phyloP scores from a whole-genome alignment of 164 flowering plant genomes.

The Buxus sempervirens region DNA sequence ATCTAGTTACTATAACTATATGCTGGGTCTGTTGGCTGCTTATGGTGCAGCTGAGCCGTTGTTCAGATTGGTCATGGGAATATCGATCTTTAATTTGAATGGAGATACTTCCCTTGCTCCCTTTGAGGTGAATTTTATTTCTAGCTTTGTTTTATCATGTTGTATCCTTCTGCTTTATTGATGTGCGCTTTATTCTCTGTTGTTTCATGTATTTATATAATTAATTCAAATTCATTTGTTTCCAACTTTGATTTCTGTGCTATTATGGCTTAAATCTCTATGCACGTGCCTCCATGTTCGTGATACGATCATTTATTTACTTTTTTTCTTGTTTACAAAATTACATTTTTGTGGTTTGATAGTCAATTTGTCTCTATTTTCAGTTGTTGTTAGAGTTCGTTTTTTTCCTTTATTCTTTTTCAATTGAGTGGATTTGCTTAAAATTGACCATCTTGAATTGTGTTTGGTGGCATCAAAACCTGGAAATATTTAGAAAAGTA shows the following conservation, averaged over 20 bases:
- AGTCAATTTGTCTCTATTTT: background rate
- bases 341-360: background rate
- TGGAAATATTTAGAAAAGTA: too few relatives aligned
- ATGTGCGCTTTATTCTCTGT: too few relatives aligned
- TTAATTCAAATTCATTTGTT: too few relatives aligned
- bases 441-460: background rate
- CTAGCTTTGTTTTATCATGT: background rate
- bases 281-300: background rate
- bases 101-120: conserved; percentile 70
- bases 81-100: conserved; percentile 70
- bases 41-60: conserved; percentile 77
- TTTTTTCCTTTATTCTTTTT: too few relatives aligned
- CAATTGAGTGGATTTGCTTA: background rate
- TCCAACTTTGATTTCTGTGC: too few relatives aligned
- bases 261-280: background rate
- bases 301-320: too few relatives aligned
- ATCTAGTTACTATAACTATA: conserved; percentile 60
- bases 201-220: too few relatives aligned
- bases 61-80: conserved; percentile 77
- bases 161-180: too few relatives aligned
- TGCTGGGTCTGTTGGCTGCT: conserved; percentile 61
- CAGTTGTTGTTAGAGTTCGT: background rate
- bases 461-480: too few relatives aligned
- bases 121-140: conserved; percentile 60
- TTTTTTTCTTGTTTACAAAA: too few relatives aligned